Evolutionary conservation across 306 rosid genomes (phyloP).

Genomic region (Inga oerstediana): DNA sequence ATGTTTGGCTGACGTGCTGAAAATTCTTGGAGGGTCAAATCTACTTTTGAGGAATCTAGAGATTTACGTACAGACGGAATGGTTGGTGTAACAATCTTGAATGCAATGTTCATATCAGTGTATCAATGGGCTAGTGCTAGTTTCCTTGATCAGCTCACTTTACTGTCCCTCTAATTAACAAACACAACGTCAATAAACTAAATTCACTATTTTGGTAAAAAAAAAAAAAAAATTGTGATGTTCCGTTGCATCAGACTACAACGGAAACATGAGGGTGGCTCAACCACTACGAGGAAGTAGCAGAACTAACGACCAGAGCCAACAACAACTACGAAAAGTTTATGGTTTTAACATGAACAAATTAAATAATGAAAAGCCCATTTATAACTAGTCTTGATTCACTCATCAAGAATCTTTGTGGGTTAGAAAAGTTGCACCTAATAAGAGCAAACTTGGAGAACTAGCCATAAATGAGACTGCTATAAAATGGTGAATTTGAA

Average conservation of each 20-base stretch:
- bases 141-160: slow-evolving; percentile 9
- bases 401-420: slow-evolving; percentile 10
- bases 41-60: slow-evolving; percentile 12
- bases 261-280: not conserved
- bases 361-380: not conserved
- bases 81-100: slow-evolving; percentile 41
- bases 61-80: not conserved
- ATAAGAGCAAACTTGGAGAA: slow-evolving; percentile 39
- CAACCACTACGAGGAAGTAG: slow-evolving; percentile 18
- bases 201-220: not conserved
- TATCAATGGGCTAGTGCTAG: not conserved
- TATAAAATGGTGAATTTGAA: slow-evolving; percentile 41
- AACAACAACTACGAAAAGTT: slow-evolving; percentile 29
- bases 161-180: slow-evolving; percentile 25
- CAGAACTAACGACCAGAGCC: slow-evolving; percentile 20
- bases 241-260: not conserved
- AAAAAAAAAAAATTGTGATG: too few species aligned
- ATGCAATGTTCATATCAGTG: slow-evolving; percentile 15
- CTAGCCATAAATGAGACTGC: slow-evolving; percentile 28
- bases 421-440: slow-evolving; percentile 58
- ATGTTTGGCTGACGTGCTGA: not conserved
- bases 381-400: not conserved
- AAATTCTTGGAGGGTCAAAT: slow-evolving; percentile 22
- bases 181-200: not conserved
- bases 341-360: not conserved